A percentile compares a stretch with the other conserved stretches of the same genome.
Evolutionary conservation across 331 rosid species (phyloP).

Genomic region (Quercus phellos): DNA sequence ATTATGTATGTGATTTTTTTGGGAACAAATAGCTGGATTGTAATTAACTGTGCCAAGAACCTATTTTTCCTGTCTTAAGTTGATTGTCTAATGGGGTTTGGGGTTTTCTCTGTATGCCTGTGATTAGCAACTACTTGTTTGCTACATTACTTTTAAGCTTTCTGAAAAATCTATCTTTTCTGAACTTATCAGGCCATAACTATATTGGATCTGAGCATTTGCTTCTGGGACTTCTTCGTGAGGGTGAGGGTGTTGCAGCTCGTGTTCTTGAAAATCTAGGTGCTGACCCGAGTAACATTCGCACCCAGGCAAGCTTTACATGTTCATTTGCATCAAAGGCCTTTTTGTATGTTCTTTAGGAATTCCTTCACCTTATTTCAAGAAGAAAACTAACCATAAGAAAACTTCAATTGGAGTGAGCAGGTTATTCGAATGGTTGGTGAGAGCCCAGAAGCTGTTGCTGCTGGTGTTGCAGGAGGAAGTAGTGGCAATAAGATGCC

Average conservation of each 20-base stretch:
- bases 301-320: constrained; percentile 69
- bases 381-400: neutral
- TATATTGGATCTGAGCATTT: constrained; percentile 97
- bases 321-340: neutral
- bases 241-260: constrained; percentile 98
- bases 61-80: neutral
- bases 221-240: constrained; percentile 96
- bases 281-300: constrained; percentile 92
- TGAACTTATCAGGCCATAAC: constrained; percentile 67
- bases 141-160: neutral
- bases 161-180: neutral
- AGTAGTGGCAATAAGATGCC: constrained; percentile 85
- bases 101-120: neutral
- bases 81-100: neutral
- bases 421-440: constrained; percentile 99
- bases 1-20: neutral
- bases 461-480: constrained; percentile 85
- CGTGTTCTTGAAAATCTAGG: constrained; percentile 96
- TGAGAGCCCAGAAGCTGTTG: constrained; percentile 85
- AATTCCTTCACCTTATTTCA: neutral
- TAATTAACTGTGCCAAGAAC: neutral
- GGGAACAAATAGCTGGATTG: neutral
- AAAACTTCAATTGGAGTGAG: neutral
- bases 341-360: neutral
- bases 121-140: neutral